Evolutionary conservation across 768 basidiomycete genomes (phyloP), one percentile per base, ranked within the genome.

Genomic region (Suillus variegatus): DNA sequence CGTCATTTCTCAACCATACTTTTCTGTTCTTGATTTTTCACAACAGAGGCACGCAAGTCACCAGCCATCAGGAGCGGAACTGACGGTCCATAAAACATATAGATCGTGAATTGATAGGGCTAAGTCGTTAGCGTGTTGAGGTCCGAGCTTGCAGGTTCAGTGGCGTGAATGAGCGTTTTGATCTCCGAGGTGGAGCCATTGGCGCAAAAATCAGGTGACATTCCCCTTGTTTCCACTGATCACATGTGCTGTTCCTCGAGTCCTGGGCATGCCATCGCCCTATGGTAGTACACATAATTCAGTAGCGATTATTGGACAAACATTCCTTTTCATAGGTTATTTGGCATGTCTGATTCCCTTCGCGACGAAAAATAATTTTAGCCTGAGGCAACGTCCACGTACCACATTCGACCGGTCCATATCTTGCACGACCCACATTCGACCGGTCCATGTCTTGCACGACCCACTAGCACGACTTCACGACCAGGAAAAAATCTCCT

Each of bases 301-400:
- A 55, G 32, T 28, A 25, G 25, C 38, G 25, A 41, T 43, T 28
- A 60, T 43, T 41, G 25, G 40, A 60, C 40, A 43, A 41, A 41
- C 12, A 41, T 28, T 12, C 16, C 22, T 18, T 58, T 58, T 28
- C 57, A 20, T 20, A 20, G 25, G 16, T 18, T 25, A 40, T 58
- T 60, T 41, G 38, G 40, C 40, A 18, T 60, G 58, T 41, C 25
- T 40, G n/a, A 25, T 43, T 41, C 18, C 57, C 57, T 60, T 60
- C 40, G 25, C 35, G 18, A 60, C 40, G 22, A 41, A 60, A 60
- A 58, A 58, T 25, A 40, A 55, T 25, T 58, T 41, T 18, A 58
- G 57, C 57, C 25, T 25, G 18, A 60, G 10, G 1, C 58, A 43
- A 28, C 25, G 18, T 40, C 25, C 16, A 43, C 58, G 25, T 60